Evolutionary conservation across 1,139 yeast genomes (phyloP).

Genomic region (Nakaseomyces uthaithaninus): DNA sequence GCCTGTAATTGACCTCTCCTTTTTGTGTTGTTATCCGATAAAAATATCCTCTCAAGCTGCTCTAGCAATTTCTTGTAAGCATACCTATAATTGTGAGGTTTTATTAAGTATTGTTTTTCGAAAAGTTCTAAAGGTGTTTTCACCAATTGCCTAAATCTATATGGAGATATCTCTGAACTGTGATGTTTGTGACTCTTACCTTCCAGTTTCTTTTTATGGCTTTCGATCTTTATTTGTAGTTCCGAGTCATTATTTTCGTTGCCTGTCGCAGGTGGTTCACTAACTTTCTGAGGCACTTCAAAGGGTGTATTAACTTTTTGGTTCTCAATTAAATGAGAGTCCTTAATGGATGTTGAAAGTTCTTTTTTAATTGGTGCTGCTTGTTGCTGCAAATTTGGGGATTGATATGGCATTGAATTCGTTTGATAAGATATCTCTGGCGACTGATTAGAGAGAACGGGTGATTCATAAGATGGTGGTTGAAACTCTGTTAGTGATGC

Average conservation of each 20-base stretch:
- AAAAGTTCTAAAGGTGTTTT: conserved; percentile 61
- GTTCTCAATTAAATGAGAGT: too few relatives aligned
- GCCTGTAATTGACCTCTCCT: conserved; percentile 39
- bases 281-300: too few relatives aligned
- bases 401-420: background rate
- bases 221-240: background rate
- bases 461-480: background rate
- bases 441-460: background rate
- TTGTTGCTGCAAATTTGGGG: background rate
- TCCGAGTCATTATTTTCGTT: background rate
- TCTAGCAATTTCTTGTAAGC: conserved; percentile 56
- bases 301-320: too few relatives aligned
- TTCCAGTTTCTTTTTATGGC: background rate
- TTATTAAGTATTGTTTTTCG: conserved; percentile 38
- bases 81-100: conserved; percentile 58
- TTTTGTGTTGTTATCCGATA: conserved; percentile 30
- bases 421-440: too few relatives aligned
- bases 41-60: conserved; percentile 47
- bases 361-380: background rate
- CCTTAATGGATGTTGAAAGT: background rate
- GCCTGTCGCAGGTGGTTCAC: too few relatives aligned
- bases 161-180: conserved; percentile 36
- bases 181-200: background rate
- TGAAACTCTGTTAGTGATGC: background rate
- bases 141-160: conserved; percentile 50